Evolutionary conservation across 768 basidiomycete genomes (phyloP).

Genomic region (Tricholoma bakamatsutake): DNA sequence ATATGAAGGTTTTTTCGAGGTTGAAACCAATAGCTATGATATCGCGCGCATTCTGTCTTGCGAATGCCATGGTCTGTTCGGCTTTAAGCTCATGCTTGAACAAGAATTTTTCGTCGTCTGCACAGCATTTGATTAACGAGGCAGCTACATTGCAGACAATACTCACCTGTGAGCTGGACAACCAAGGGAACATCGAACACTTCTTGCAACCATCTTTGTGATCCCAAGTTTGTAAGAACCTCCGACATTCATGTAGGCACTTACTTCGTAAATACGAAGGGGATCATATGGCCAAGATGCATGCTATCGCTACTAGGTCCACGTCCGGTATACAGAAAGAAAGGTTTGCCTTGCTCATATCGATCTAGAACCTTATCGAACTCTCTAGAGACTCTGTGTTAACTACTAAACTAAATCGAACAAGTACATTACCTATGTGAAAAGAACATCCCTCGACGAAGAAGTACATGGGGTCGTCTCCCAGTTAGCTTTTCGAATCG

Average conservation of each 20-base stretch:
- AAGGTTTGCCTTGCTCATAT: constrained; percentile 95
- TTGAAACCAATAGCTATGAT: constrained; percentile 97
- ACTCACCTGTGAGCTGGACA: constrained; percentile 85
- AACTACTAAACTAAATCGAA: background rate
- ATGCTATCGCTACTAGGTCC: constrained; percentile 96
- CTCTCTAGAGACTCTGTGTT: constrained; percentile 49
- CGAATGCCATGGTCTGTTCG: constrained; percentile 80
- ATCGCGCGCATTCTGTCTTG: constrained; percentile 84
- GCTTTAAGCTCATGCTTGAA: constrained; percentile 94
- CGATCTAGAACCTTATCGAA: constrained; percentile 91
- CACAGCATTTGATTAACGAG: background rate
- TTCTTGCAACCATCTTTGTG: constrained; percentile 86
- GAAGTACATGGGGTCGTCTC: constrained; percentile 76
- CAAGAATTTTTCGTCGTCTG: constrained; percentile 98
- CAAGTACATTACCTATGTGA: constrained; percentile 73
- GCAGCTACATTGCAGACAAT: background rate
- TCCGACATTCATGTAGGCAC: constrained; percentile 15
- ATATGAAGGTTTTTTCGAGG: constrained; percentile 91
- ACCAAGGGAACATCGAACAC: constrained; percentile 94
- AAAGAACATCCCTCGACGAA: constrained; percentile 94
- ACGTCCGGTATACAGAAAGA: constrained; percentile 96
- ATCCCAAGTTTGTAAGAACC: background rate
- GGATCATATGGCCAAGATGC: constrained; percentile 97
- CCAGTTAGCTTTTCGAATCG: constrained; percentile 93
- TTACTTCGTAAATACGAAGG: constrained; percentile 95